Conservation (phyloP, 2,329 filamentous ascomycete species). For the Emericellopsis cladophorae region DNA sequence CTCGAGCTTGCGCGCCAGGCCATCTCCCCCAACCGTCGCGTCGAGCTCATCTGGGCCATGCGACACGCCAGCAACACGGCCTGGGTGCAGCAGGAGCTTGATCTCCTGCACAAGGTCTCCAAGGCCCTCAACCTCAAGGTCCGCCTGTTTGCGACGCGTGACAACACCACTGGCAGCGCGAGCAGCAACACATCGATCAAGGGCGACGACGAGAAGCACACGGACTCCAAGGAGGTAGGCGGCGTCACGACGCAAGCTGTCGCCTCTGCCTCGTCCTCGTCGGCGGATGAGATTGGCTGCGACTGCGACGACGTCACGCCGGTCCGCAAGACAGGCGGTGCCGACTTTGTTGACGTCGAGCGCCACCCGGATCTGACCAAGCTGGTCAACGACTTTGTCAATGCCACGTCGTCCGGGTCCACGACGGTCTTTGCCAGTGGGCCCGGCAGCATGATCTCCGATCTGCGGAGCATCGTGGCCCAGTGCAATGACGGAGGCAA, state of each 20-base stretch:
- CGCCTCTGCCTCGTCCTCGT: conserved; percentile 12
- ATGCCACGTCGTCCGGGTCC: conserved; percentile 28
- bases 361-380: conserved; percentile 30
- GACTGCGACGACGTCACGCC: conserved; percentile 14
- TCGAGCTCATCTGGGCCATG: conserved; percentile 56
- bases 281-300: conserved; percentile 8
- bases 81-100: conserved; percentile 47
- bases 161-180: conserved; percentile 12
- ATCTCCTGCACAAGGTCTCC: conserved; percentile 24
- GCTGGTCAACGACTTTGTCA: conserved; percentile 35
- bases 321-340: conserved; percentile 15
- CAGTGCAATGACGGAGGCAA: conserved; percentile 33
- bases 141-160: conserved; percentile 47
- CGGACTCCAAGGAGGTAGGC: conserved; percentile 9
- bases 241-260: conserved; percentile 4
- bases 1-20: conserved; percentile 21
- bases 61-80: conserved; percentile 37
- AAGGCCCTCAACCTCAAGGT: conserved; percentile 32
- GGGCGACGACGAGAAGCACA: conserved; percentile 7
- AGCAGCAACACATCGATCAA: conserved; percentile 4
- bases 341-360: conserved; percentile 13
- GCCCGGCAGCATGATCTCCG: conserved; percentile 45
- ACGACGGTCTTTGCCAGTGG: conserved; percentile 49
- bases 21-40: conserved; percentile 29
- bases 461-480: conserved; percentile 41